phyloP scores from a whole-genome alignment of 768 basidiomycete species.

The Cystoderma amianthinum region DNA sequence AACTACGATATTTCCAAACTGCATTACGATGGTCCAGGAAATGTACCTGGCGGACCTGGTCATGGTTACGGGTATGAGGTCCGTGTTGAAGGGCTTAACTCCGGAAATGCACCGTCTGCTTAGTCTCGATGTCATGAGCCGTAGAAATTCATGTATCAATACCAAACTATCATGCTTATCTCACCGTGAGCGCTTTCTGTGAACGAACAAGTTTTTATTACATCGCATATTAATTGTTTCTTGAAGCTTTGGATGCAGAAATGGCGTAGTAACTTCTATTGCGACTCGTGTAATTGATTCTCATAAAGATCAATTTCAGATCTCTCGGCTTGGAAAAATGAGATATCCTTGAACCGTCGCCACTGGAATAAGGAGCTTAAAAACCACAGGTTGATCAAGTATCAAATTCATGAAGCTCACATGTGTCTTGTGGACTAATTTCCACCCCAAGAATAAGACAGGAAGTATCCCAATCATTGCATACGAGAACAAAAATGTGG shows the following conservation, averaged over 20 bases:
- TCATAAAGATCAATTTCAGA: conserved; percentile 37
- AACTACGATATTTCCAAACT: conserved; percentile 89
- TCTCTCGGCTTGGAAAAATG: conserved; percentile 41
- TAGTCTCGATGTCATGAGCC: conserved; percentile 9
- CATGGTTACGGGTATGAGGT: conserved; percentile 77
- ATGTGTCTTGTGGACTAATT: conserved; percentile 30
- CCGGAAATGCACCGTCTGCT: conserved; percentile 39
- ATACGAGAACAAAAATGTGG: conserved; percentile 44
- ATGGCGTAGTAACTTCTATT: too few species aligned
- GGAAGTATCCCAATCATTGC: conserved; percentile 36
- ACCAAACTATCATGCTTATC: background rate
- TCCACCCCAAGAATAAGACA: conserved; percentile 37
- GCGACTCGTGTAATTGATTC: conserved; percentile 7
- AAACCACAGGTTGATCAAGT: too few species aligned
- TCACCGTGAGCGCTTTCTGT: too few species aligned
- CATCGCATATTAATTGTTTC: too few species aligned
- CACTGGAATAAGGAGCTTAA: conserved; percentile 20
- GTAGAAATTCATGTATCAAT: conserved; percentile 4
- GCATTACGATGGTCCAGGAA: conserved; percentile 85
- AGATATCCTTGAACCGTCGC: conserved; percentile 26
- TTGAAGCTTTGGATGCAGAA: too few species aligned
- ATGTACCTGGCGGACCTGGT: conserved; percentile 54
- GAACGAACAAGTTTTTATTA: too few species aligned
- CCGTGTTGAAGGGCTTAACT: conserved; percentile 52
- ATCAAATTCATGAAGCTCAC: conserved; percentile 23